phyloP scores from a whole-genome alignment of 257 asterid species.

The Solanum boliviense region DNA sequence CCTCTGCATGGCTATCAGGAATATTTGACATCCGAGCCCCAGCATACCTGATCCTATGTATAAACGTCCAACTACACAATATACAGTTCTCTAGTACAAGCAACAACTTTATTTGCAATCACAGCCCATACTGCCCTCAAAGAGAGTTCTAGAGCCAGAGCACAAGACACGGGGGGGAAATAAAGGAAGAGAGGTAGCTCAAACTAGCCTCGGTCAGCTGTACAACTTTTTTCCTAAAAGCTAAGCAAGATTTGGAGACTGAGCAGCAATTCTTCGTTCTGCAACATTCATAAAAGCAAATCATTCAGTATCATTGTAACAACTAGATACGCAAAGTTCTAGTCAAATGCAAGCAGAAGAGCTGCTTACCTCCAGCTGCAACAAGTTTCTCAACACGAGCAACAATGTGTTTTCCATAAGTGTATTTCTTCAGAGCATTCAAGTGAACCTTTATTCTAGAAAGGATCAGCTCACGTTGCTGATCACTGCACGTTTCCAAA shows the following conservation, averaged over 20 bases:
- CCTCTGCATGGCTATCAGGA: conserved; percentile 26
- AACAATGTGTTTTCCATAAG: conserved; percentile 37
- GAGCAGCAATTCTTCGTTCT: conserved; percentile 58
- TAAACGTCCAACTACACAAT: conserved; percentile 29
- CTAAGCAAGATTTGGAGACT: conserved; percentile 20
- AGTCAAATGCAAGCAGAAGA: background rate
- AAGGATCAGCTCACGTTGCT: conserved; percentile 33
- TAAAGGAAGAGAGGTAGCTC: conserved; percentile 25
- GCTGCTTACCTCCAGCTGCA: conserved; percentile 32
- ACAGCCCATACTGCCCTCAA: conserved; percentile 1
- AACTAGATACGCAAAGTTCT: background rate
- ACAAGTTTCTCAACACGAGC: conserved; percentile 43
- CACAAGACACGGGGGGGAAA: background rate
- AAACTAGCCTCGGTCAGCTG: conserved; percentile 85
- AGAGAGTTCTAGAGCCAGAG: background rate
- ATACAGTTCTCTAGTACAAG: conserved; percentile 34
- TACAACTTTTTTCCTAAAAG: conserved; percentile 43
- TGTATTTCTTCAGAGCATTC: conserved; percentile 34
- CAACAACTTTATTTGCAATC: conserved; percentile 33
- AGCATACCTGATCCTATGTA: conserved; percentile 22
- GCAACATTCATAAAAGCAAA: background rate
- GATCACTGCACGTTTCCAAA: conserved; percentile 37
- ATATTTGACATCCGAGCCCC: conserved; percentile 20
- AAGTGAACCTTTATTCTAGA: conserved; percentile 35
- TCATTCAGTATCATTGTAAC: background rate